Conservation (phyloP, 805 yeast genomes). For the Candida dajiaensis region DNA sequence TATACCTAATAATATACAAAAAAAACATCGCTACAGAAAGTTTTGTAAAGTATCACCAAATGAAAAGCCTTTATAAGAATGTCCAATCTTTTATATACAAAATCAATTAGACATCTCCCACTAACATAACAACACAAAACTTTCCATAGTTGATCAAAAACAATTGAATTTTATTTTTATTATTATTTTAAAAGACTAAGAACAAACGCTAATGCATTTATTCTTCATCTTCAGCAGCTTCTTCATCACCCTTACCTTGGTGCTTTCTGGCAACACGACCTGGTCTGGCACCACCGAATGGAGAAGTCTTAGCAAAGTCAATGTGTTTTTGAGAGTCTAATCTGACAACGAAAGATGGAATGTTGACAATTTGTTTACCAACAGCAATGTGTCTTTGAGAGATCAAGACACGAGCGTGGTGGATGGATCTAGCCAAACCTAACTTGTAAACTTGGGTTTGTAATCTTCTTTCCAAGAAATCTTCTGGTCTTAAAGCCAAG, state of each 20-base stretch:
- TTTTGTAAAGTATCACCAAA: background rate
- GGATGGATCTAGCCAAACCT: conserved; percentile 98
- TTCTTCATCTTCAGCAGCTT: conserved; percentile 74
- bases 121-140: background rate
- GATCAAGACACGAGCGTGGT: conserved; percentile 99
- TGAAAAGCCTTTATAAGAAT: background rate
- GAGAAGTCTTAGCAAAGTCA: conserved; percentile 98
- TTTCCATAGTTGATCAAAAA: background rate
- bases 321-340: conserved; percentile 99
- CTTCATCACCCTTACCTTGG: conserved; percentile 40
- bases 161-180: background rate
- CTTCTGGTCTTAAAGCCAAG: conserved; percentile 95
- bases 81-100: conserved; percentile 3
- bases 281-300: conserved; percentile 99
- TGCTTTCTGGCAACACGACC: conserved; percentile 95
- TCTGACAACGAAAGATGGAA: conserved; percentile 99
- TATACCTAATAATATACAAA: conserved; percentile 3
- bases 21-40: background rate
- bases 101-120: conserved; percentile 1
- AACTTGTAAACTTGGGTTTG: conserved; percentile 99
- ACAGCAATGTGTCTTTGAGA: conserved; percentile 99
- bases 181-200: conserved; percentile 8
- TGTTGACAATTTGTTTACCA: conserved; percentile 98
- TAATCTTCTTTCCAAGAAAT: conserved; percentile 99
- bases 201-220: conserved; percentile 33